These are phyloP conservation scores for Sphaerostilbella broomeana DNA, from an alignment of 2,329 filamentous ascomycete genomes.

Conservation along the genomic window DNA sequence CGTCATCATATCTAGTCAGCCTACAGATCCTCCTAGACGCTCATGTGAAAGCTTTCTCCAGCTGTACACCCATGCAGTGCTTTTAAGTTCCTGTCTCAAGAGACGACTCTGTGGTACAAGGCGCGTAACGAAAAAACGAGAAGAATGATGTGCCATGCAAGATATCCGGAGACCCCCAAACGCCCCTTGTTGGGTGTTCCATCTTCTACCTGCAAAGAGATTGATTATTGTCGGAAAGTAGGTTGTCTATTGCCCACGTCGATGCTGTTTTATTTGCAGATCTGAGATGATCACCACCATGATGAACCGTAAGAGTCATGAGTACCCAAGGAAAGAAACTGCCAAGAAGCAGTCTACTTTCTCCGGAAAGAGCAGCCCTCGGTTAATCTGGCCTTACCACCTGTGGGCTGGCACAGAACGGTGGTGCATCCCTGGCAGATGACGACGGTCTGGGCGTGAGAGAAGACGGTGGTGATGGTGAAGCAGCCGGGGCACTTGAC, in stretches of 20 bases:
- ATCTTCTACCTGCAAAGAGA: slow-evolving; percentile 64
- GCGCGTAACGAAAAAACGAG: slow-evolving; percentile 41
- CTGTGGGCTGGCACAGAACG: slow-evolving; percentile 98
- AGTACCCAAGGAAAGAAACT: slow-evolving; percentile 44
- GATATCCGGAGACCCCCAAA: slow-evolving; percentile 77
- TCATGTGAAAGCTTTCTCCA: slow-evolving; percentile 54
- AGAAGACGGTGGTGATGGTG: slow-evolving; percentile 99
- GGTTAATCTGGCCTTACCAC: slow-evolving; percentile 97
- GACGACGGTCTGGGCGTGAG: slow-evolving; percentile 99
- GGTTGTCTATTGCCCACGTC: slow-evolving; percentile 45
- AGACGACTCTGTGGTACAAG: slow-evolving; percentile 41
- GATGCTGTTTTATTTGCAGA: slow-evolving; percentile 48
- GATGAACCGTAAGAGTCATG: slow-evolving; percentile 45
- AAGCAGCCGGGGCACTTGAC: slow-evolving; percentile 99
- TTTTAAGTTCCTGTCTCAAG: slow-evolving; percentile 35
- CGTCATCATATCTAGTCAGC: slow-evolving; percentile 48
- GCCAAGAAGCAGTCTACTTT: slow-evolving; percentile 70
- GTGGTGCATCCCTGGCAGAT: slow-evolving; percentile 99
- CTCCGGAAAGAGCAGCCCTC: slow-evolving; percentile 99
- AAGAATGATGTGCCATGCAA: slow-evolving; percentile 56
- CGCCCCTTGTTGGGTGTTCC: slow-evolving; percentile 62
- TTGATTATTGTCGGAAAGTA: slow-evolving; percentile 41
- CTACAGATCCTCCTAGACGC: slow-evolving; percentile 38
- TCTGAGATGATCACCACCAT: slow-evolving; percentile 50
- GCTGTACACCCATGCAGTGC: slow-evolving; percentile 52